Base-by-base conservation (phyloP, 345 rosid species). In the Psidium friedrichsthalianum region DNA sequence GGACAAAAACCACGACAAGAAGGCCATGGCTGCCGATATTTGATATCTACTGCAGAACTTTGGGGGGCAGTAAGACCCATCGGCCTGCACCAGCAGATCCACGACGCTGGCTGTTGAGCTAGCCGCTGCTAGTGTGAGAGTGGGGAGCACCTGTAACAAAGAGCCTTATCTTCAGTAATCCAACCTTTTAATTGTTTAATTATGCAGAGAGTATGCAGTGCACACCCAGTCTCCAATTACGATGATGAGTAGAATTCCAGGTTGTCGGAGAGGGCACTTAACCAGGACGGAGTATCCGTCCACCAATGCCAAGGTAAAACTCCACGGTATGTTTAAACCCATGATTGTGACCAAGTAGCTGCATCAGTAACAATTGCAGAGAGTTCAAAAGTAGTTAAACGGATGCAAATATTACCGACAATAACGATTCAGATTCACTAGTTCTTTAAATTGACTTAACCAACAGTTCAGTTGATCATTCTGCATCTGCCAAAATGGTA, bases 241-340 rank as follows among this genome's bases (percentile, higher is more conserved):
- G 82, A 96, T 91, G 83, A 92, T 90, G 49, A 93, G 85, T 56
- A 95, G 86, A 42, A 94, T 88, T 85, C 95, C 89, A 8, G 91
- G 95, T 78, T 93, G 96, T 18, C 90, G 93, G 85, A 94, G 83
- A 11, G 93, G 94, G 85, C 95, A 91, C 87, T 93, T 91, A 47
- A 92, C 94, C 59, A 95, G 85, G 83, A 94, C 89, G 42, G 91
- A 96, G 89, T 94, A 95, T 58, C 93, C 96, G 89, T 96, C 99
- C 52, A 95, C 93, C 89, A 96, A 86, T 61, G 95, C 98, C 88
- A 96, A 85, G 54, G 97, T 92, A 86, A 93, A 85, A 87, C 96
- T 94, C 98, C 99, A 96, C 44, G 99, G 99, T 86, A 96, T 94
- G 11, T 93, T 91, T 90, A 95, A 90, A 64, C 98, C 97, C 98